These are phyloP conservation scores for Stylonectria norvegica DNA, from an alignment of 2,329 filamentous ascomycete species.

Conservation along the genomic window DNA sequence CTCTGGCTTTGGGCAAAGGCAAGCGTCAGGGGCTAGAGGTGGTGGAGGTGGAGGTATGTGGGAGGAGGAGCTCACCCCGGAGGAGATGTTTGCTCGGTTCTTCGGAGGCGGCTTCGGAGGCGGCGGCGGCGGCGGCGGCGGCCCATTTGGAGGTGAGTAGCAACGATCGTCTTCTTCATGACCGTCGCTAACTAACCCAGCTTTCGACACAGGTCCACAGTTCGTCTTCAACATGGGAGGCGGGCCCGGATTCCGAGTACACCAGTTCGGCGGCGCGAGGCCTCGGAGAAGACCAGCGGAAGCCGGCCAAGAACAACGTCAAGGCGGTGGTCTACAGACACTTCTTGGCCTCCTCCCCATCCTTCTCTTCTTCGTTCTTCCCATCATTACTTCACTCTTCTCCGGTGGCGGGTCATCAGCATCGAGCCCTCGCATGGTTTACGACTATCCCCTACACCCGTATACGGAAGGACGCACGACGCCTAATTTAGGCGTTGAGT, in stretches of 20 bases:
- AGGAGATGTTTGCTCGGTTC: conserved; percentile 96
- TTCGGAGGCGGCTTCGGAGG: conserved; percentile 74
- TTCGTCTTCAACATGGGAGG: conserved; percentile 96
- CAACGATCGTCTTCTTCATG: neutral
- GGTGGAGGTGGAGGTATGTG: conserved; percentile 62
- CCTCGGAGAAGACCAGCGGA: conserved; percentile 74
- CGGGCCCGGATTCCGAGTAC: conserved; percentile 85
- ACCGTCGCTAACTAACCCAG: conserved; percentile 32
- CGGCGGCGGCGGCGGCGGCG: conserved; percentile 65
- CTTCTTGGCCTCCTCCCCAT: conserved; percentile 80
- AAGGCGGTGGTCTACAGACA: conserved; percentile 52
- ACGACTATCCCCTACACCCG: conserved; percentile 67
- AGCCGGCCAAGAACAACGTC: conserved; percentile 50
- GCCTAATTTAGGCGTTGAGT: conserved; percentile 68
- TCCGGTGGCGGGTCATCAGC: conserved; percentile 41
- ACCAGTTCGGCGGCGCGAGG: conserved; percentile 83
- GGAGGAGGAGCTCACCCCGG: conserved; percentile 89
- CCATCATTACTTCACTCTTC: conserved; percentile 78
- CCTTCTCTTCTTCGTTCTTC: conserved; percentile 82
- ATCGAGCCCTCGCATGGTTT: conserved; percentile 68
- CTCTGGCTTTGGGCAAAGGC: conserved; percentile 53
- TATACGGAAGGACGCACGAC: conserved; percentile 73
- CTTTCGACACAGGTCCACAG: conserved; percentile 74
- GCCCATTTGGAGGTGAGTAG: conserved; percentile 42
- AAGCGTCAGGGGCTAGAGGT: conserved; percentile 44